Conservation (phyloP, 2,329 filamentous ascomycete species). For the Microdochium paspali region DNA sequence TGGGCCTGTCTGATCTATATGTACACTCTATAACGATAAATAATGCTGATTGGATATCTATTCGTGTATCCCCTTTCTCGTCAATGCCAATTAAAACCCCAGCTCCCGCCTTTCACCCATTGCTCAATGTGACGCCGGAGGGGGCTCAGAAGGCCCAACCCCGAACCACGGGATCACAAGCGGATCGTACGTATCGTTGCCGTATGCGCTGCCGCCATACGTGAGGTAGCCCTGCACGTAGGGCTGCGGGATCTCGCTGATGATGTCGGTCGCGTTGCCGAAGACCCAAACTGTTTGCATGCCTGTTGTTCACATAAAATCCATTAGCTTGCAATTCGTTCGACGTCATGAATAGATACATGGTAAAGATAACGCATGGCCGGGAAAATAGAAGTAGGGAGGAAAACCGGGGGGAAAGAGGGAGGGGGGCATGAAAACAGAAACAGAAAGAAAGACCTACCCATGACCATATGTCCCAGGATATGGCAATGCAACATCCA, state of each 20-base stretch:
- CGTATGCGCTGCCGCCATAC: conserved; percentile 35
- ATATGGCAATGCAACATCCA: conserved; percentile 57
- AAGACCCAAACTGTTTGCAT: conserved; percentile 33
- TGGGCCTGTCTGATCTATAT: too few species aligned
- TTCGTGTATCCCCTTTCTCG: too few species aligned
- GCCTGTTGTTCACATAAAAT: conserved; percentile 12
- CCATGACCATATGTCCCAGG: conserved; percentile 49
- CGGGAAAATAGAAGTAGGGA: background rate
- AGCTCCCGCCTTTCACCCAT: too few species aligned
- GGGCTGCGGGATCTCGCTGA: conserved; percentile 19
- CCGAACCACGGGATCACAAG: conserved; percentile 12
- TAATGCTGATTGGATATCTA: too few species aligned
- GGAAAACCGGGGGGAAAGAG: conserved; percentile 13
- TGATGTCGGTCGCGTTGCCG: conserved; percentile 25
- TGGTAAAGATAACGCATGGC: background rate
- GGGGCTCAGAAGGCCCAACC: too few species aligned
- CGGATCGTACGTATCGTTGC: conserved; percentile 25
- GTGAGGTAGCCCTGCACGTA: conserved; percentile 29
- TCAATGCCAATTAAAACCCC: too few species aligned
- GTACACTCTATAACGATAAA: too few species aligned
- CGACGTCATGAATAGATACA: background rate
- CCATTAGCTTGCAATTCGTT: background rate
- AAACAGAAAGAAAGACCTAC: conserved; percentile 18
- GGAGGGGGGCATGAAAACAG: background rate
- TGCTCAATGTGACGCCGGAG: too few species aligned